These are phyloP conservation scores for Xylaria bambusicola DNA, from an alignment of 495 filamentous ascomycete genomes.

Conservation along the genomic window DNA sequence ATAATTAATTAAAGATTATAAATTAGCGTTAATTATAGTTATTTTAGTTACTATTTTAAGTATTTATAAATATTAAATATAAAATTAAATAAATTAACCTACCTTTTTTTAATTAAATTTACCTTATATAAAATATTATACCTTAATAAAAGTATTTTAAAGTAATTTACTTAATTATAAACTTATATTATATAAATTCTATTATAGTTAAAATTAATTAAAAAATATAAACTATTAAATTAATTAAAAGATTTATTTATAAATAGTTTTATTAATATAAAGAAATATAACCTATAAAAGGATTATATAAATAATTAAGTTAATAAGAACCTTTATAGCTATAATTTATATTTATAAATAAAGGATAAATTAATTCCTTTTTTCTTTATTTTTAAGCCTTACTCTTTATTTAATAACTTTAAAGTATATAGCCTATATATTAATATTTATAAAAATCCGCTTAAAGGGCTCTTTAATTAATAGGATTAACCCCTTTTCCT, in stretches of 20 bases:
- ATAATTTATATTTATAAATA: not conserved
- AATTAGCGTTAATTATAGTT: no score
- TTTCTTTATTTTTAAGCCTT: not conserved
- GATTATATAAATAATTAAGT: not conserved
- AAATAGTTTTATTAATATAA: not conserved
- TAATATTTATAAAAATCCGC: not conserved
- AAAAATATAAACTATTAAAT: not conserved
- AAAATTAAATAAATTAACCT: not conserved
- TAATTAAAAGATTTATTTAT: not conserved
- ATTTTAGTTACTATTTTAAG: no score
- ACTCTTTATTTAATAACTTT: not conserved
- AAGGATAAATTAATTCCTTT: not conserved
- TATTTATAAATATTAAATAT: not conserved
- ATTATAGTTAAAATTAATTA: not conserved
- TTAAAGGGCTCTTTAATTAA: no score
- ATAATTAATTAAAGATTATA: not conserved
- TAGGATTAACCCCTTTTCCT: no score
- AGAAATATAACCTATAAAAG: not conserved
- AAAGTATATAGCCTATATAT: not conserved
- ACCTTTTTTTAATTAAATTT: not conserved
- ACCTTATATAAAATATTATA: not conserved
- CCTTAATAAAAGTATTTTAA: not conserved
- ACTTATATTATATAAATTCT: not conserved
- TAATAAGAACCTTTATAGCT: not conserved
- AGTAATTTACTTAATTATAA: not conserved